Evolutionary conservation across 2,329 filamentous ascomycete genomes (phyloP).

Genomic region (Mariannaea elegans): DNA sequence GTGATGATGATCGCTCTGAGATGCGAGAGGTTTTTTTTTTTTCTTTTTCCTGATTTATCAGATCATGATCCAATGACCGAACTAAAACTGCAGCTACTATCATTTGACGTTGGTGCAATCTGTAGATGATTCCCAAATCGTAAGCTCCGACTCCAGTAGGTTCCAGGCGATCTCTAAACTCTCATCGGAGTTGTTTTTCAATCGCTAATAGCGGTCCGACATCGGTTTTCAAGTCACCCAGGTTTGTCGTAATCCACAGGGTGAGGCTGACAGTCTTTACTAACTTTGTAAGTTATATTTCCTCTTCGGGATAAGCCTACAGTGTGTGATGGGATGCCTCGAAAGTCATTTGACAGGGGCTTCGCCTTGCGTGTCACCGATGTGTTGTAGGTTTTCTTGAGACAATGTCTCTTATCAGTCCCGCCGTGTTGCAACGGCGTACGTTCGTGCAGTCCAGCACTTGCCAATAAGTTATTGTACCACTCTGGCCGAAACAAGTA

Average conservation of each 20-base stretch:
- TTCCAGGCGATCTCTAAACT: neutral
- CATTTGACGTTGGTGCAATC: neutral
- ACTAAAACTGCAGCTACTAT: too few relatives aligned
- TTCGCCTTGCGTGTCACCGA: too few relatives aligned
- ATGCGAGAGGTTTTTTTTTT: neutral
- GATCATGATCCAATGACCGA: constrained; percentile 8
- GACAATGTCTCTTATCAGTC: constrained; percentile 6
- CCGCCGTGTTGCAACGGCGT: neutral
- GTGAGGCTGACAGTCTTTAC: neutral
- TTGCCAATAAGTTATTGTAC: too few relatives aligned
- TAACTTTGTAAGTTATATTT: neutral
- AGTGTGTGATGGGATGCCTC: too few relatives aligned
- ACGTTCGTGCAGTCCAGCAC: neutral
- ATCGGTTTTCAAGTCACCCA: constrained; percentile 12
- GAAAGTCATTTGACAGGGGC: too few relatives aligned
- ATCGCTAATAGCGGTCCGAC: constrained; percentile 6
- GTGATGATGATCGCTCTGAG: neutral
- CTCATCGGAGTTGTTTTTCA: constrained; percentile 2
- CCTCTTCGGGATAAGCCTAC: neutral
- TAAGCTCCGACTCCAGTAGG: constrained; percentile 6
- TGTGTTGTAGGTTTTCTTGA: neutral
- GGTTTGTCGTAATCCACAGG: too few relatives aligned
- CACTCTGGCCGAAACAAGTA: neutral
- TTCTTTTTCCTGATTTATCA: constrained; percentile 9
- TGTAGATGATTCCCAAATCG: constrained; percentile 16